Evolutionary conservation across 371 early-diverging fungal species (phyloP).

Genomic region (Circinella minor): DNA sequence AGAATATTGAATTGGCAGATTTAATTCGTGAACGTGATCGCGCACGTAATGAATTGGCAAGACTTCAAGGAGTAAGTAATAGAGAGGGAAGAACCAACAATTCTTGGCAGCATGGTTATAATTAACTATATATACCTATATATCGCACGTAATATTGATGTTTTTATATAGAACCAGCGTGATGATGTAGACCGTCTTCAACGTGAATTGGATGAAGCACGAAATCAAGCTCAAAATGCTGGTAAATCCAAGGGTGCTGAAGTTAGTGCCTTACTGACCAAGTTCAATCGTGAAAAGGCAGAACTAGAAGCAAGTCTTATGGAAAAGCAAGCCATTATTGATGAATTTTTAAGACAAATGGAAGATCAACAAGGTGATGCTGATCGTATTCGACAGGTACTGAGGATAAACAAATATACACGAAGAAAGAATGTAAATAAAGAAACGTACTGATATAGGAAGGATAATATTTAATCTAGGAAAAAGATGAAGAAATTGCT

Average conservation of each 20-base stretch:
- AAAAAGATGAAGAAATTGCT: conserved; percentile 89
- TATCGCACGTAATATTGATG: not conserved
- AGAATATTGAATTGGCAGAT: conserved; percentile 82
- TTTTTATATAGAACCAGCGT: conserved; percentile 58
- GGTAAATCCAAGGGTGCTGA: conserved; percentile 81
- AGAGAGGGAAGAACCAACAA: not conserved
- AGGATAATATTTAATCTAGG: conserved; percentile 17
- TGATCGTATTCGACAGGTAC: conserved; percentile 61
- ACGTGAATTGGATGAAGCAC: conserved; percentile 77
- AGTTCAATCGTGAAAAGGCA: conserved; percentile 82
- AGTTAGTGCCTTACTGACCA: conserved; percentile 74
- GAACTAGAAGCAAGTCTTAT: conserved; percentile 73
- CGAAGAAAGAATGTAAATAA: too few species aligned
- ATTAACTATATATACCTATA: not conserved
- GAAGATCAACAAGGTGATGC: conserved; percentile 74
- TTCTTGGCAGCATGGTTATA: not conserved
- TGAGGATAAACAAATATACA: not conserved
- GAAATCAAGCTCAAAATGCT: conserved; percentile 78
- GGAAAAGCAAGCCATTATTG: conserved; percentile 53
- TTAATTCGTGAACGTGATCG: conserved; percentile 85
- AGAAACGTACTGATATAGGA: too few species aligned
- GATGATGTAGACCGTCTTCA: conserved; percentile 83
- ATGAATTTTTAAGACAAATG: conserved; percentile 69
- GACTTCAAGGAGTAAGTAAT: conserved; percentile 54
- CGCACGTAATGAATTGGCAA: conserved; percentile 74